Conservation (phyloP, 2,329 filamentous ascomycete genomes). For the Lasiodiplodia citricola region DNA sequence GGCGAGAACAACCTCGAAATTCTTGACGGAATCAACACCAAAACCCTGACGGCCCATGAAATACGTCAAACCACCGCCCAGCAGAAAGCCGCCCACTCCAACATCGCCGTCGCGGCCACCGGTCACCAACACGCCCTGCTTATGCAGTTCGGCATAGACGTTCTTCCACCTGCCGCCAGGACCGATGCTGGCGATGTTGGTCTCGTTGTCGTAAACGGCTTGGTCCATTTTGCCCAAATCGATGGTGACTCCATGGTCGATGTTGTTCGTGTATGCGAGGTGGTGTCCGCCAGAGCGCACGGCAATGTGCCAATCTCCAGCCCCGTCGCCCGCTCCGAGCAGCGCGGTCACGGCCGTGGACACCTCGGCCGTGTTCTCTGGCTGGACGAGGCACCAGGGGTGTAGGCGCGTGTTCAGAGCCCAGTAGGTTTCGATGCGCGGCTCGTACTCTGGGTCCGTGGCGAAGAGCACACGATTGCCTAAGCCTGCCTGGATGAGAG, state of each 20-base stretch:
- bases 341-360: neutral
- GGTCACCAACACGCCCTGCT: conserved; percentile 31
- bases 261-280: conserved; percentile 34
- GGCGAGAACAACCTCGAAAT: conserved; percentile 11
- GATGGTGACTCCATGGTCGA: conserved; percentile 37
- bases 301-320: conserved; percentile 7
- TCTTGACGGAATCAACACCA: neutral
- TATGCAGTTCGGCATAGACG: conserved; percentile 33
- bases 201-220: conserved; percentile 32
- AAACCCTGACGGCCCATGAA: conserved; percentile 2
- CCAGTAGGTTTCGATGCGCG: neutral
- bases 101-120: conserved; percentile 36
- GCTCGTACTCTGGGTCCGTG: neutral
- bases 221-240: conserved; percentile 35
- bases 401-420: neutral
- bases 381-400: neutral
- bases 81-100: conserved; percentile 35
- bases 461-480: neutral
- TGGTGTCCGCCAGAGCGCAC: conserved; percentile 31
- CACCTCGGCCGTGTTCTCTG: neutral
- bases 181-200: conserved; percentile 32
- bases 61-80: conserved; percentile 30
- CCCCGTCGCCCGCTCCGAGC: neutral
- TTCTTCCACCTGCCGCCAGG: conserved; percentile 36
- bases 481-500: neutral